phyloP scores from a whole-genome alignment of 2,329 filamentous ascomycete genomes.

The Aspergillus melleus region DNA sequence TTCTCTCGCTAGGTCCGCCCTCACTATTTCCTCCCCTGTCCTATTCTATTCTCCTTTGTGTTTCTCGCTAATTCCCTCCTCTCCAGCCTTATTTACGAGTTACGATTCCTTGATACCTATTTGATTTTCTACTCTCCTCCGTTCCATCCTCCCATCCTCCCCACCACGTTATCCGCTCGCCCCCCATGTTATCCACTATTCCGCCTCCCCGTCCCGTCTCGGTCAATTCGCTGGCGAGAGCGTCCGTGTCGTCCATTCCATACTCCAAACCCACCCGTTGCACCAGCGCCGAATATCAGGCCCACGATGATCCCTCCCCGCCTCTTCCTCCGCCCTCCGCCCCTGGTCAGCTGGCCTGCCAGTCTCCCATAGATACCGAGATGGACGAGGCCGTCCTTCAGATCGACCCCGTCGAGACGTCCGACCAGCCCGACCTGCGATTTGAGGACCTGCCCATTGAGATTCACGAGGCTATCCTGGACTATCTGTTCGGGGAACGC shows the following conservation, averaged over 20 bases:
- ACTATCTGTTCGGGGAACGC: conserved; percentile 69
- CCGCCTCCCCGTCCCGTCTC: conserved; percentile 34
- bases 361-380: conserved; percentile 23
- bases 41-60: conserved; percentile 2
- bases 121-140: neutral
- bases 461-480: conserved; percentile 70
- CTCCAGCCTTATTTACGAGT: conserved; percentile 12
- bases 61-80: conserved; percentile 1
- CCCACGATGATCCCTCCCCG: conserved; percentile 22
- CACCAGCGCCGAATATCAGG: conserved; percentile 27
- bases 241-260: conserved; percentile 20
- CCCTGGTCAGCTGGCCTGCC: conserved; percentile 22
- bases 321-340: conserved; percentile 21
- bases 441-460: conserved; percentile 61
- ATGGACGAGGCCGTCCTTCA: conserved; percentile 26
- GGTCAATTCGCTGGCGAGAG: conserved; percentile 32
- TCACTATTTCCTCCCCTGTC: conserved; percentile 3
- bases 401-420: conserved; percentile 6
- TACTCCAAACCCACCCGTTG: conserved; percentile 27
- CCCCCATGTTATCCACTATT: conserved; percentile 31
- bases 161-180: conserved; percentile 7
- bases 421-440: conserved; percentile 17
- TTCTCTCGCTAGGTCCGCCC: neutral
- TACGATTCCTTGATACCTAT: conserved; percentile 13
- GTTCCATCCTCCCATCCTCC: neutral